Base-by-base conservation (phyloP, 225 moss, liverwort and hornwort species). In the Pseudoscleropodium purum region DNA sequence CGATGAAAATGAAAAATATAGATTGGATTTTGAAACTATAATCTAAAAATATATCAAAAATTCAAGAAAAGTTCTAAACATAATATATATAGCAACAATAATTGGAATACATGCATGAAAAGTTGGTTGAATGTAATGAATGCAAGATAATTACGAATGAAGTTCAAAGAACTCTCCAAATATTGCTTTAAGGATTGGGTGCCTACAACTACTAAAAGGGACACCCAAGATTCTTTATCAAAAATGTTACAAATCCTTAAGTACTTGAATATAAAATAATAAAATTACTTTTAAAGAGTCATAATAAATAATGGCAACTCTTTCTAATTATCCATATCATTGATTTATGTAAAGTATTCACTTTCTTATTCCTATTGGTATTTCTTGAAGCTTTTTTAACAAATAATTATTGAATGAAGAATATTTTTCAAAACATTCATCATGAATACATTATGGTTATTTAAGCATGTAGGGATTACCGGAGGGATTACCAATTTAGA, bases 181-280 rank as follows among this genome's bases (percentile, higher is more conserved):
- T 1, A n/a, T 12, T 69, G 23, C n/a, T 69, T 23, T 2, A 69
- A n/a, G 4, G 23, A n/a, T 23, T 23, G 23, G 0, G 0, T n/a
- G 4, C 34, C 6, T 66, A 34, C 10, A 65, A 27, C 9, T 43
- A 73, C 45, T 27, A 43, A 2, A 43, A 73, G 2, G 0, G 2
- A 43, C 43, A 43, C 2, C 27, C 15, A 73, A 73, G 2, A 41
- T 73, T 73, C 43, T 9, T 72, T 72, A 25, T 25, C 4, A 72
- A 41, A 72, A n/a, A 43, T 16, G 4, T 26, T 41, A 26, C 0
- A 9, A 26, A 15, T 2, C 15, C 0, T 26, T 9, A 41, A 41
- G 3, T 72, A 26, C 72, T 41, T 41, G 9, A 41, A 70, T 26
- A 26, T 15, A 26, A 26, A 12, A 15, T 25, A 70, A 41, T 70